These are phyloP conservation scores for Populus davidiana DNA, from an alignment of 345 rosid species.

Conservation along the genomic window DNA sequence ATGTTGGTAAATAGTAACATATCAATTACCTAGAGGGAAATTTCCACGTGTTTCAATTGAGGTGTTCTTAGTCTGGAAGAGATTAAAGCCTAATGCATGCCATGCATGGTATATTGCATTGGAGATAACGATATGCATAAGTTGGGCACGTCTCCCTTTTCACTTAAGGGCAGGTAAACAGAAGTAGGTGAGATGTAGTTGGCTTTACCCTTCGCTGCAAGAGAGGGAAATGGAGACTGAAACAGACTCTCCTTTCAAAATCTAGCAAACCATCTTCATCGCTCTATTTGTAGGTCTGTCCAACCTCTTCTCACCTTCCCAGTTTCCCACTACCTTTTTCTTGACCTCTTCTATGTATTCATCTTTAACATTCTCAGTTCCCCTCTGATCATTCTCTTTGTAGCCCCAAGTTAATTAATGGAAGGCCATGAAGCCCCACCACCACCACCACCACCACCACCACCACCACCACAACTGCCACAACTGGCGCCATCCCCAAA, in stretches of 20 bases:
- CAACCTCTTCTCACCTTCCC: slow-evolving; percentile 45
- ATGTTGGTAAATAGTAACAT: background rate
- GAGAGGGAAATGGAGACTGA: slow-evolving; percentile 1
- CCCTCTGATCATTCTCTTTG: slow-evolving; percentile 13
- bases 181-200: slow-evolving; percentile 61
- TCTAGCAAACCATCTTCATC: background rate
- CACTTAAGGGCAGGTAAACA: slow-evolving; percentile 54
- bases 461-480: slow-evolving; percentile 9
- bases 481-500: slow-evolving; percentile 23
- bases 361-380: slow-evolving; percentile 24
- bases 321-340: background rate
- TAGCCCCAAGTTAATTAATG: slow-evolving; percentile 21
- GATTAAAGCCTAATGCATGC: background rate
- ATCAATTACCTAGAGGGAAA: background rate
- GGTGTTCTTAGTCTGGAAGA: background rate
- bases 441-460: slow-evolving; percentile 16
- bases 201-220: slow-evolving; percentile 38
- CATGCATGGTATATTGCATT: slow-evolving; percentile 8
- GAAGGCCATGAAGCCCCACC: slow-evolving; percentile 31
- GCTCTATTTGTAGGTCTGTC: slow-evolving; percentile 32
- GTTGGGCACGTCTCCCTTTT: slow-evolving; percentile 32
- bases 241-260: slow-evolving; percentile 8
- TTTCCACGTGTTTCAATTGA: background rate
- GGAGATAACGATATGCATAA: slow-evolving; percentile 37
- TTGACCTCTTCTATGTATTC: background rate